Evolutionary conservation across 2,329 filamentous ascomycete genomes (phyloP).

Genomic region (Paraphaeosphaeria minitans): DNA sequence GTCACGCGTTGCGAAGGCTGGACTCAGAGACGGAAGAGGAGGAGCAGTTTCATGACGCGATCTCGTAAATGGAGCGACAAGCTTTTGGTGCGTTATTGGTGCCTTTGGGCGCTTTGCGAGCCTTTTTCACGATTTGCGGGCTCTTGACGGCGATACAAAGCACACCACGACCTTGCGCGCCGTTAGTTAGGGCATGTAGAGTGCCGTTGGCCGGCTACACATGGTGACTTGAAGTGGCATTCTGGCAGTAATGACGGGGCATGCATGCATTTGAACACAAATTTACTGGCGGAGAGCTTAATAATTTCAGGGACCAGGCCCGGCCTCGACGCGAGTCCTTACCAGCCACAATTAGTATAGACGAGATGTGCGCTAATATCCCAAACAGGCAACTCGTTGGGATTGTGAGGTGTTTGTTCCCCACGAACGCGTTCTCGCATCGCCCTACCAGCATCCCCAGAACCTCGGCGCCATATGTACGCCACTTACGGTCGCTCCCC

Average conservation of each 20-base stretch:
- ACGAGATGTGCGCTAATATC: background rate
- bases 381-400: background rate
- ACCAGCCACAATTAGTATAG: background rate
- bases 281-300: background rate
- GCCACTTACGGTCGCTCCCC: background rate
- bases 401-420: background rate
- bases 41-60: conserved; percentile 56
- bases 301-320: background rate
- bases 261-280: background rate
- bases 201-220: background rate
- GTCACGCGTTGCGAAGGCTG: conserved; percentile 35
- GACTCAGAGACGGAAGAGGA: conserved; percentile 52
- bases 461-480: background rate
- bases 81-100: background rate
- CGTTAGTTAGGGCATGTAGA: background rate
- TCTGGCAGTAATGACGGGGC: background rate
- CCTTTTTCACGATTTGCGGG: background rate
- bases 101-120: background rate
- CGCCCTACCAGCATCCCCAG: background rate
- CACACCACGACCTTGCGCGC: background rate
- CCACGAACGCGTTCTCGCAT: background rate
- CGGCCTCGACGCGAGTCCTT: no score
- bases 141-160: background rate
- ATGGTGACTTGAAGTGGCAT: background rate
- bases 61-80: conserved; percentile 37